phyloP scores from a whole-genome alignment of 148 eudicot genomes.

The Camellia lanceoleosa region DNA sequence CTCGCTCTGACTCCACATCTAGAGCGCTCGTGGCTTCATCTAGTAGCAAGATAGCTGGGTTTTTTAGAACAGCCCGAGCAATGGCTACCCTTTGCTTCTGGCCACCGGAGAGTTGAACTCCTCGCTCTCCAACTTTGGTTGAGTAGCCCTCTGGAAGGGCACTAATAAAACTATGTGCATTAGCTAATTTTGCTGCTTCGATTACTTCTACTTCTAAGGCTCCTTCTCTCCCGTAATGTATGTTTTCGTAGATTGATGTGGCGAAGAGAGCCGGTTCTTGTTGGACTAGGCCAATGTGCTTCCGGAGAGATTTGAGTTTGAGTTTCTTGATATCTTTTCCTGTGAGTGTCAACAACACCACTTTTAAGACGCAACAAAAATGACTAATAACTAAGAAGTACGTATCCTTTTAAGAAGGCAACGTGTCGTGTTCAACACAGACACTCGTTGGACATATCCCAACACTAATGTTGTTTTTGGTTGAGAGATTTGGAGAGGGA shows the following conservation, averaged over 20 bases:
- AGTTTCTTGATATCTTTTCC: conserved; percentile 82
- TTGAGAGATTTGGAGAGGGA: too few species aligned
- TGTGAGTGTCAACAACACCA: conserved; percentile 9
- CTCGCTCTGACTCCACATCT: conserved; percentile 80
- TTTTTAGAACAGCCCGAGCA: conserved; percentile 82
- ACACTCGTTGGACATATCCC: too few species aligned
- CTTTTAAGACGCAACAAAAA: not conserved
- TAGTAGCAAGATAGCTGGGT: conserved; percentile 71
- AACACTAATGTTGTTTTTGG: too few species aligned
- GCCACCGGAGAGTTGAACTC: conserved; percentile 93
- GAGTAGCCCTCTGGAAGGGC: conserved; percentile 92
- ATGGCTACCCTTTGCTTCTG: conserved; percentile 98
- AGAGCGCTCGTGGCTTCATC: conserved; percentile 97
- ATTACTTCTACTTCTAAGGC: conserved; percentile 80
- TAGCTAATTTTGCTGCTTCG: conserved; percentile 87
- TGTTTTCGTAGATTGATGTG: conserved; percentile 86
- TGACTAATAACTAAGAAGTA: too few species aligned
- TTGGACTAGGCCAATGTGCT: conserved; percentile 86
- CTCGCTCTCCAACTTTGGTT: conserved; percentile 90
- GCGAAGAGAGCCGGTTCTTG: conserved; percentile 98
- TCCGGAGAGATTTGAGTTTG: conserved; percentile 76
- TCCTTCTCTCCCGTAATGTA: conserved; percentile 86
- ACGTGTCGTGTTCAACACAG: too few species aligned
- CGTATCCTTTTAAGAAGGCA: too few species aligned
- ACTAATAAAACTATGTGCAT: conserved; percentile 88